Evolutionary conservation across 164 flowering plant species (phyloP).

Genomic region (Sedum album): DNA sequence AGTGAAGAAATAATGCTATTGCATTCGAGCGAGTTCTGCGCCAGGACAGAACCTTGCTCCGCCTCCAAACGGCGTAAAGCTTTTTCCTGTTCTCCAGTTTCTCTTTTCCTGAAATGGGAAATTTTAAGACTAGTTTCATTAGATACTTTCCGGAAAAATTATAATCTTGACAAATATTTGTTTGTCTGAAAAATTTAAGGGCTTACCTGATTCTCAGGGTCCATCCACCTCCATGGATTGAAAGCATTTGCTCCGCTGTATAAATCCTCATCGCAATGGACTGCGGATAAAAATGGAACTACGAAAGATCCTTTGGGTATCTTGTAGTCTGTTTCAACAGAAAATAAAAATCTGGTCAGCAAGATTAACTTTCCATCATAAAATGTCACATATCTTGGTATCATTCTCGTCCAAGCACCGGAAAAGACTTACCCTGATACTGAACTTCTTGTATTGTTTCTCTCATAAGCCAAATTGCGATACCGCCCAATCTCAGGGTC

Average conservation of each 20-base stretch:
- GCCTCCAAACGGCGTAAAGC: slow-evolving; percentile 76
- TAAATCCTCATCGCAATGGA: slow-evolving; percentile 58
- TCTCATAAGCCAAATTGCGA: slow-evolving; percentile 88
- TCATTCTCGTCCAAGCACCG: neutral
- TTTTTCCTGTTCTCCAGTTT: slow-evolving; percentile 66
- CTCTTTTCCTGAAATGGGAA: slow-evolving; percentile 44
- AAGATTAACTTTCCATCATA: too few relatives aligned
- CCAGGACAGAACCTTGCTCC: slow-evolving; percentile 86
- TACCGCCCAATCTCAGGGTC: slow-evolving; percentile 80
- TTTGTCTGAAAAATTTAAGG: neutral
- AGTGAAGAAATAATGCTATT: slow-evolving; percentile 76
- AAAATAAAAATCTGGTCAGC: neutral
- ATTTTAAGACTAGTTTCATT: neutral
- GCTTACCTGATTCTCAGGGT: slow-evolving; percentile 60
- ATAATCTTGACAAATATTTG: neutral
- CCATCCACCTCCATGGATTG: slow-evolving; percentile 95
- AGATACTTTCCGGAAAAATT: neutral
- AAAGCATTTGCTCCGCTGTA: slow-evolving; percentile 44
- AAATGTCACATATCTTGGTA: neutral
- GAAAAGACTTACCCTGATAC: slow-evolving; percentile 42
- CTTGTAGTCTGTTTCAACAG: slow-evolving; percentile 38
- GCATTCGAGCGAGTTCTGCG: slow-evolving; percentile 79
- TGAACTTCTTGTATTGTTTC: slow-evolving; percentile 64
- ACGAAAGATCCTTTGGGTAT: slow-evolving; percentile 88
- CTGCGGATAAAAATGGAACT: slow-evolving; percentile 88